A percentile compares a stretch with the other conserved stretches of the same genome.
Evolutionary conservation across 2,329 filamentous ascomycete species (phyloP).

Genomic region (Purpureocillium takamizusanense): DNA sequence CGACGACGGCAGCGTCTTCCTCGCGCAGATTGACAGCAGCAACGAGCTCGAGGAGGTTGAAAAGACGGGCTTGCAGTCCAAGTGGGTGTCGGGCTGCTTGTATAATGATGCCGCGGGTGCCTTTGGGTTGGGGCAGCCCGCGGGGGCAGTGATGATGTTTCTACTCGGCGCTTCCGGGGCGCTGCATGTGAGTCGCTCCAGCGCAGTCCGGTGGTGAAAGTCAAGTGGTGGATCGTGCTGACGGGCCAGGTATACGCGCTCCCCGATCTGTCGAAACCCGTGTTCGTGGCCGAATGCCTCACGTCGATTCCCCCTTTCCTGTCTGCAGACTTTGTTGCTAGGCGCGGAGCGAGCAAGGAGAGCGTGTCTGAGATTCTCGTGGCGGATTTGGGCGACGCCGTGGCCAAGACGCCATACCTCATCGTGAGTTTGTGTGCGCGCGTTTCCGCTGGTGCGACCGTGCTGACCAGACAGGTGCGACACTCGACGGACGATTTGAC

Average conservation of each 20-base stretch:
- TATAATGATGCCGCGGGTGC: constrained; percentile 59
- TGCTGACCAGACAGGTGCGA: constrained; percentile 47
- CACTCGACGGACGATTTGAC: constrained; percentile 74
- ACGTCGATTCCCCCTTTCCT: constrained; percentile 70
- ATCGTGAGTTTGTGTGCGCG: constrained; percentile 51
- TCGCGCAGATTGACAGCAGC: constrained; percentile 67
- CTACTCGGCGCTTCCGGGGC: constrained; percentile 67
- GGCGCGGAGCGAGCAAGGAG: constrained; percentile 65
- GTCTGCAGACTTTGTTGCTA: constrained; percentile 58
- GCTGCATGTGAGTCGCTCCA: constrained; percentile 53
- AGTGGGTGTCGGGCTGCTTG: constrained; percentile 77
- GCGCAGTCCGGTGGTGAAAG: too few relatives aligned
- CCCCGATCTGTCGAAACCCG: constrained; percentile 59
- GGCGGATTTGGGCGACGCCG: constrained; percentile 72
- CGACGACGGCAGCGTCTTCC: constrained; percentile 71
- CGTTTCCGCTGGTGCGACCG: background rate
- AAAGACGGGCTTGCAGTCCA: constrained; percentile 47
- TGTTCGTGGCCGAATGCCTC: constrained; percentile 69
- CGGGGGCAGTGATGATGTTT: constrained; percentile 57
- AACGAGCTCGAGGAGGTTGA: constrained; percentile 81
- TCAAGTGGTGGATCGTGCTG: background rate
- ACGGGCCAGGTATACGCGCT: constrained; percentile 61
- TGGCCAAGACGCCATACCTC: constrained; percentile 64
- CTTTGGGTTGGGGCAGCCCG: constrained; percentile 35
- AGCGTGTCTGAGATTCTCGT: constrained; percentile 71